A percentile compares a stretch with the other conserved stretches of the same genome.
phyloP scores from a whole-genome alignment of 2,329 filamentous ascomycete genomes.

The Zarea fungicola region DNA sequence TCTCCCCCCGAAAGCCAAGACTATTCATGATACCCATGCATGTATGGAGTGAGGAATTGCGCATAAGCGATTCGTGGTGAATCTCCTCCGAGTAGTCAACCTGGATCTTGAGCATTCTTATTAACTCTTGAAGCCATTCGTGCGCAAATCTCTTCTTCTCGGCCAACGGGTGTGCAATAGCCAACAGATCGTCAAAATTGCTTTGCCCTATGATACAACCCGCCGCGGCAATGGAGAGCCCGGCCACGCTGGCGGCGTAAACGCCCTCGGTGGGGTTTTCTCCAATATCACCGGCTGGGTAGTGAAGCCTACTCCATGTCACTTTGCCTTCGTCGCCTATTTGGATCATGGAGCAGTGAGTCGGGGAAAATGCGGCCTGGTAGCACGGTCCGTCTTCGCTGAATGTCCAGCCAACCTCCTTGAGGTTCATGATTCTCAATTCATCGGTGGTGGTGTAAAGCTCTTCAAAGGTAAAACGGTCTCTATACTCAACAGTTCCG shows the following conservation, averaged over 20 bases:
- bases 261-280: constrained; percentile 46
- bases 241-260: constrained; percentile 55
- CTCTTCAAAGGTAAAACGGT: constrained; percentile 66
- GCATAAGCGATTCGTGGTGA: constrained; percentile 65
- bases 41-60: constrained; percentile 67
- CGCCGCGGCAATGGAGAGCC: constrained; percentile 50
- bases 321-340: constrained; percentile 54
- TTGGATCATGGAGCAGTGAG: constrained; percentile 53
- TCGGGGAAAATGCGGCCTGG: constrained; percentile 57
- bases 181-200: constrained; percentile 67
- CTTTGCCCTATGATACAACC: constrained; percentile 39
- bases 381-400: constrained; percentile 58
- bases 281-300: constrained; percentile 43
- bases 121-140: constrained; percentile 61
- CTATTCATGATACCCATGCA: constrained; percentile 75
- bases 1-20: constrained; percentile 65
- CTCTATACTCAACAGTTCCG: constrained; percentile 74
- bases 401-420: constrained; percentile 75
- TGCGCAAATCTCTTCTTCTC: constrained; percentile 45
- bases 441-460: constrained; percentile 60
- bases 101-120: constrained; percentile 63
- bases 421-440: constrained; percentile 61
- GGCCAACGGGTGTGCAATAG: constrained; percentile 52
- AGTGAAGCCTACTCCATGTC: constrained; percentile 53
- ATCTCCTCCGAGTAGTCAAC: constrained; percentile 79